These are phyloP conservation scores for Ceratobasidium sp. DNA, from an alignment of 1,284 basidiomycete genomes.

Conservation along the genomic window DNA sequence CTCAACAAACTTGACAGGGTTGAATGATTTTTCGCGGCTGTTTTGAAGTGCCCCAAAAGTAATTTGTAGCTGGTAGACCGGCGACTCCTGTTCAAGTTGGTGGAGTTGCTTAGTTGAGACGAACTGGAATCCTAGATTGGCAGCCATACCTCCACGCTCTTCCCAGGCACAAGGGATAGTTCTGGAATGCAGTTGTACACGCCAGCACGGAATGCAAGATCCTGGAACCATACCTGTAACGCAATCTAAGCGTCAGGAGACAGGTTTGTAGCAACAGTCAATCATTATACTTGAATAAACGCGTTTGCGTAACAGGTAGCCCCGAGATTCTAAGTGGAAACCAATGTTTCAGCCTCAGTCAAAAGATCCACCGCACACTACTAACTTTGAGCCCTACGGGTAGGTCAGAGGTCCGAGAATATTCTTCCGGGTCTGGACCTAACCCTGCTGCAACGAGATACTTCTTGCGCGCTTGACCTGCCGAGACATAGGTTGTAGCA, in stretches of 20 bases:
- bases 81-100: constrained; percentile 43
- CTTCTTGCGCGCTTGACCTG: constrained; percentile 58
- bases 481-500: constrained; percentile 38
- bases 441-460: constrained; percentile 63
- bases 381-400: constrained; percentile 82
- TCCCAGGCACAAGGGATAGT: constrained; percentile 57
- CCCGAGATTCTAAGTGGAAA: constrained; percentile 79
- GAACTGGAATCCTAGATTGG: constrained; percentile 50
- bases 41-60: constrained; percentile 79
- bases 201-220: constrained; percentile 66
- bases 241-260: constrained; percentile 15
- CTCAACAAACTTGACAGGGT: constrained; percentile 82
- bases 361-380: background rate
- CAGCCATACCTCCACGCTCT: constrained; percentile 55
- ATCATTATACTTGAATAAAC: constrained; percentile 71
- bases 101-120: background rate
- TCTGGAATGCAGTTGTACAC: constrained; percentile 62
- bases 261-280: background rate
- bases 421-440: constrained; percentile 59
- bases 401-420: constrained; percentile 58
- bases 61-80: constrained; percentile 54
- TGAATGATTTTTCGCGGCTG: constrained; percentile 70
- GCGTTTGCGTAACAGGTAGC: constrained; percentile 95
- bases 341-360: background rate
- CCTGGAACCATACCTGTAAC: constrained; percentile 69